Evolutionary conservation across 345 rosid species (phyloP).

Genomic region (Syzygium oleosum): DNA sequence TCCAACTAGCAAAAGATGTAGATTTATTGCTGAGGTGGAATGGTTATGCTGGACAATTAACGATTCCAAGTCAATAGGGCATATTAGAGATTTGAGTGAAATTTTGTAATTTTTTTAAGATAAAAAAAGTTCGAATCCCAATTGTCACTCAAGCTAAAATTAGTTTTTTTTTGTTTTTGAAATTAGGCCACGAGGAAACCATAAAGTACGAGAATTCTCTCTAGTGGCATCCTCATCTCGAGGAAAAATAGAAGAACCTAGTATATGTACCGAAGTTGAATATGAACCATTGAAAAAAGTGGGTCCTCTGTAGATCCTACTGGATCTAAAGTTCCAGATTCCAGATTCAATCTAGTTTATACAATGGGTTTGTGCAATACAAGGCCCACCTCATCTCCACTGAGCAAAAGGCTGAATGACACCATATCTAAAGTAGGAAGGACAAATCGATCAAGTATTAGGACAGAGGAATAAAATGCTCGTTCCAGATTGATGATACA

Average conservation of each 20-base stretch:
- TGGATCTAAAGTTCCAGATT: accelerated
- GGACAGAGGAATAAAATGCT: neutral
- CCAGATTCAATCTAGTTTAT: neutral
- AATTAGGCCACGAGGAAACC: too few relatives aligned
- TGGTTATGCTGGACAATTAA: neutral
- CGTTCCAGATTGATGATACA: neutral
- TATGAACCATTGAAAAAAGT: neutral
- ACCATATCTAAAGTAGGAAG: neutral
- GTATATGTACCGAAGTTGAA: neutral
- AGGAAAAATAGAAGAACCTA: neutral
- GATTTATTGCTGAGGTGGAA: neutral
- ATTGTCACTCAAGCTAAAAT: too few relatives aligned
- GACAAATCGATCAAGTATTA: neutral
- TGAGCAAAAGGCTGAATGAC: neutral
- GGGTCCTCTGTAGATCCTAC: neutral
- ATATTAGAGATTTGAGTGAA: too few relatives aligned
- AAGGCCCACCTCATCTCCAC: neutral
- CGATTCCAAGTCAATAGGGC: too few relatives aligned
- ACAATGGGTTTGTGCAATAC: neutral
- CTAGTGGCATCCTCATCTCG: neutral
- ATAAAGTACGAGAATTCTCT: neutral
- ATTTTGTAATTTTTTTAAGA: too few relatives aligned
- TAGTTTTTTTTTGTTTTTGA: too few relatives aligned
- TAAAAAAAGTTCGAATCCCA: too few relatives aligned
- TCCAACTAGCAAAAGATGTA: too few relatives aligned